Evolutionary conservation across 2,329 filamentous ascomycete genomes (phyloP), one percentile per base, ranked within the genome.

Genomic region (Pseudogymnoascus sp.): DNA sequence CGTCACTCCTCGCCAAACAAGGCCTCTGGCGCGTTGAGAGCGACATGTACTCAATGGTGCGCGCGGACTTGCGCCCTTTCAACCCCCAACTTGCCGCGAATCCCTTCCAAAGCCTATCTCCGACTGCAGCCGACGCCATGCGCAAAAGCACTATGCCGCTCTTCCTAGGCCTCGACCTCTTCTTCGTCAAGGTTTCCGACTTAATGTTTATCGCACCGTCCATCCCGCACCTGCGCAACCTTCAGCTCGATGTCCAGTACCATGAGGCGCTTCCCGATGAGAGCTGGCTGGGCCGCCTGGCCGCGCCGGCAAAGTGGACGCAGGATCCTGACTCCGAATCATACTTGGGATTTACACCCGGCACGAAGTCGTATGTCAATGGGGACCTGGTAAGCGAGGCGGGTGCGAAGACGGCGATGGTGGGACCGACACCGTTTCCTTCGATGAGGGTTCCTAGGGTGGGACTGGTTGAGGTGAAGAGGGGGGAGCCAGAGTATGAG

Each of bases 181-280:
- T 87, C 70, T 87, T 87, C 67, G 81, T 88, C 64, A 87, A 85
- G 77, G 83, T 86, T 60, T 84, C 83, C 31, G 85, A 88, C 66
- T 77, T 87, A 62, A 79, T 88, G 74, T 81, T 76, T 64, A 78
- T 81, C 41, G 74, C 86, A 9, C 79, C 84, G 4, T 81, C 74
- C 60, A 77, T 84, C 61, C 78, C 83, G 31, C 84, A 88, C 68
- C 77, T 88, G 17, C 79, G 77, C 59, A 76, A 79, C 62, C 67
- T 86, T 60, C 78, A 77, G 66, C 75, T 88, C 59, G 76, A 78
- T 7, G 78, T 87, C 58, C 78, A 80, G 58, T 87, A 87, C 66
- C 77, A 80, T 58, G 85, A 88, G 60, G 63, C 72, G 39, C 63
- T 65, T 35, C 60, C 37, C 24, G 47, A 60, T 60, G 57, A 54